Evolutionary conservation across 805 yeast genomes (phyloP), one percentile per base, ranked within the genome.

Genomic region (Candida golubevii): DNA sequence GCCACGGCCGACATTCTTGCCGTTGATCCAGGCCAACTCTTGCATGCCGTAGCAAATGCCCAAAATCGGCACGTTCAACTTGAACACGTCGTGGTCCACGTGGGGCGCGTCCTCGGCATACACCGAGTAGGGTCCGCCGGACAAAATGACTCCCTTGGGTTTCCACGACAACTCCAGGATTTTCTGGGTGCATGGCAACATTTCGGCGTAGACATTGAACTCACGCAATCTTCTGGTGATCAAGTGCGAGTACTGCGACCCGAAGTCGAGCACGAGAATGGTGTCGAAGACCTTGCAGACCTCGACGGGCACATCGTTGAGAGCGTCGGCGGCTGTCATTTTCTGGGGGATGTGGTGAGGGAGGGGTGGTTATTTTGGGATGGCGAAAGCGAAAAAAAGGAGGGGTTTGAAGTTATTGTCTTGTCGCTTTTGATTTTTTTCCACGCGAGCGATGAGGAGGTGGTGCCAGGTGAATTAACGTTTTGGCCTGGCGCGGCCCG

Each of bases 21-120:
- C 95, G 68, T 88, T 88, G 60, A 89, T 83, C 98, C 98, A 91
- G 43, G 99, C 99, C 56, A 93, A 74, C 73, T 93, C 99, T 77
- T 93, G 99, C 91, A 93, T 86, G 69, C 99, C 99, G 72, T 93
- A 93, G 74, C 99, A 93, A 66, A 93, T 93, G 62, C 99, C 99
- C 55, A 93, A 75, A 60, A 93, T 85, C 53, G 99, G 99, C 32
- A 93, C 99, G 48, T 80, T 78, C 58, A 93, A 80, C 57, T 91
- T 79, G 74, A 93, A 93, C 48, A 93, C 82, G 44, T 80, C 97
- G 55, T 83, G 93, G 72, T 93, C 99, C 46, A 91, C 99, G 68
- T 93, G 99, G 36, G 99, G 99, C 49, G 97, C 89, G 58, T 84
- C 98, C 46, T 80, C 84, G 47, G 85, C 97, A 64, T 91, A 93